phyloP scores from a whole-genome alignment of 2,329 filamentous ascomycete genomes.

The Amphichorda felina region DNA sequence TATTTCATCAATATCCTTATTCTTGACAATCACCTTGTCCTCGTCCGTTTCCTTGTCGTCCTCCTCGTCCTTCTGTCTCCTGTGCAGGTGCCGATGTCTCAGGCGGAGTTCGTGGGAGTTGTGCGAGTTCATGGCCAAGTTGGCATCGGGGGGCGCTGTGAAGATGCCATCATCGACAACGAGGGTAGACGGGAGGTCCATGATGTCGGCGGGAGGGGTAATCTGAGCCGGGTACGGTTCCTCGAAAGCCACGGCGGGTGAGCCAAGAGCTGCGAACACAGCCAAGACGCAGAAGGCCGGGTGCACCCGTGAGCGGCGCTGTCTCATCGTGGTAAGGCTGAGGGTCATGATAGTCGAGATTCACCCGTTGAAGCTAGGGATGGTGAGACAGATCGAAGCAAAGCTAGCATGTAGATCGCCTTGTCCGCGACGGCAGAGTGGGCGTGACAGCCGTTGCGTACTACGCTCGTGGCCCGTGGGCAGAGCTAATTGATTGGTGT shows the following conservation, averaged over 20 bases:
- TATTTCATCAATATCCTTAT: slow-evolving; percentile 4
- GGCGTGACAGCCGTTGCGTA: too few species aligned
- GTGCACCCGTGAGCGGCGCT: background rate
- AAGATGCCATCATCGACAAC: slow-evolving; percentile 5
- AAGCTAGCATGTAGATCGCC: too few species aligned
- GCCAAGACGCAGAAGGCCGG: background rate
- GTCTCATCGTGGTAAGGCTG: background rate
- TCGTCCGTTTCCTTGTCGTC: slow-evolving; percentile 5
- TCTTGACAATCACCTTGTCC: slow-evolving; percentile 1
- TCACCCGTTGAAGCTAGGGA: slow-evolving; percentile 84
- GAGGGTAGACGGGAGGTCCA: slow-evolving; percentile 1
- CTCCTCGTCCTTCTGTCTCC: slow-evolving; percentile 13
- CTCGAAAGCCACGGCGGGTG: background rate
- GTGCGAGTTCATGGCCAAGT: too few species aligned
- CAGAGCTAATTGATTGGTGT: too few species aligned
- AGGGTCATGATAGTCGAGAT: slow-evolving; percentile 50
- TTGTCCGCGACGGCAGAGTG: too few species aligned
- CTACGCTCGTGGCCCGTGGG: too few species aligned
- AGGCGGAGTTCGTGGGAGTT: background rate
- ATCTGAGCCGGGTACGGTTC: slow-evolving; percentile 1
- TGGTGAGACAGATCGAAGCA: slow-evolving; percentile 93
- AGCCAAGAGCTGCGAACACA: background rate
- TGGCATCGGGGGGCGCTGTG: too few species aligned
- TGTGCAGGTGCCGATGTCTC: slow-evolving; percentile 1
- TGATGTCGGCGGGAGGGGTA: background rate